Evolutionary conservation across 2,329 filamentous ascomycete species (phyloP).

Genomic region (Phaeosphaeria sp.): DNA sequence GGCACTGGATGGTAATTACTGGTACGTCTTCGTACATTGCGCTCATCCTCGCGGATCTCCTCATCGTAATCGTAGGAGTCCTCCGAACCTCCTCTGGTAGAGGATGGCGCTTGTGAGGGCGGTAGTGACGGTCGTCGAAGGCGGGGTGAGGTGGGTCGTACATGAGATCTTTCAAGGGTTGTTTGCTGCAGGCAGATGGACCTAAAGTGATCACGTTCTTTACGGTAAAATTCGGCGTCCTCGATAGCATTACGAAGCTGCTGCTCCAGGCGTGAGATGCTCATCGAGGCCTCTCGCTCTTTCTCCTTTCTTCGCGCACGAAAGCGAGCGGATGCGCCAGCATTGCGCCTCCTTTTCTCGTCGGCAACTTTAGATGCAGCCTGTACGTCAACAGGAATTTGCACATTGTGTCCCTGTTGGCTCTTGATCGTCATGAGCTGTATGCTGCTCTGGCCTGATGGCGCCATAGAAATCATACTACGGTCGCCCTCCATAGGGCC

Average conservation of each 20-base stretch:
- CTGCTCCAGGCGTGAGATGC: constrained; percentile 72
- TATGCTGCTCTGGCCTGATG: constrained; percentile 55
- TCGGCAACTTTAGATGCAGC: constrained; percentile 83
- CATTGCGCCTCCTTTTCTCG: constrained; percentile 85
- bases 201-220: constrained; percentile 72
- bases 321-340: constrained; percentile 83
- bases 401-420: constrained; percentile 57
- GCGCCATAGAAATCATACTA: constrained; percentile 54
- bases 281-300: constrained; percentile 73
- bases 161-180: constrained; percentile 55
- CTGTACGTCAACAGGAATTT: constrained; percentile 77
- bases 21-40: constrained; percentile 47
- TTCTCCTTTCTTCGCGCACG: constrained; percentile 82
- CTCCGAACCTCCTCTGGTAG: constrained; percentile 38
- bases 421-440: constrained; percentile 63
- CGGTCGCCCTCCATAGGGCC: constrained; percentile 44
- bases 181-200: constrained; percentile 65
- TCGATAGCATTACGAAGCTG: constrained; percentile 71
- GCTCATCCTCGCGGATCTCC: constrained; percentile 36
- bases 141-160: constrained; percentile 53
- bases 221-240: constrained; percentile 75
- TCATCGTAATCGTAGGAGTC: constrained; percentile 43
- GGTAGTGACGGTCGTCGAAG: constrained; percentile 39
- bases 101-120: constrained; percentile 37
- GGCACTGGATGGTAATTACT: constrained; percentile 43